These are phyloP conservation scores for Arthrobotrys sphaeroides DNA, from an alignment of 2,329 filamentous ascomycete genomes.

Conservation along the genomic window DNA sequence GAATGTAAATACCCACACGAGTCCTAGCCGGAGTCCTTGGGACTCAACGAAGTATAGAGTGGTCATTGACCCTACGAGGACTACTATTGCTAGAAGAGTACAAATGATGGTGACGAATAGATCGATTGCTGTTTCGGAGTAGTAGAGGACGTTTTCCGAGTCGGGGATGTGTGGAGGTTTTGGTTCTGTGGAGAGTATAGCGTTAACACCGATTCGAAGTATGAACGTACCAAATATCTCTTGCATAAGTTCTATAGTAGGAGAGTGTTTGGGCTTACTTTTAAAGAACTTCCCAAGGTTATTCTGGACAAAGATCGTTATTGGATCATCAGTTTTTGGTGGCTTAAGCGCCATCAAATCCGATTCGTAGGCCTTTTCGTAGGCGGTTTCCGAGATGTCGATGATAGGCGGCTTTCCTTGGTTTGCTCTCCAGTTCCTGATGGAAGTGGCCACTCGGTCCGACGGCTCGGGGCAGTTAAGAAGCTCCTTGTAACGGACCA, in stretches of 20 bases:
- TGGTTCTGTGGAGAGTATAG: constrained; percentile 3
- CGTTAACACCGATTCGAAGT: too few relatives aligned
- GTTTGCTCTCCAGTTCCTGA: constrained; percentile 46
- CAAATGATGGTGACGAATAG: constrained; percentile 54
- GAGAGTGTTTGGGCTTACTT: constrained; percentile 6
- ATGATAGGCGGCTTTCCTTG: constrained; percentile 42
- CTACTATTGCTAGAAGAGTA: constrained; percentile 53
- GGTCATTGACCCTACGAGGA: constrained; percentile 55
- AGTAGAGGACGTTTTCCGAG: constrained; percentile 48
- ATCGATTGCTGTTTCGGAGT: constrained; percentile 49
- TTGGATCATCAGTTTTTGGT: constrained; percentile 41
- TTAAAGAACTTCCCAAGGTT: constrained; percentile 48
- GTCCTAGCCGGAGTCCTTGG: constrained; percentile 51
- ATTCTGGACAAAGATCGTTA: constrained; percentile 43
- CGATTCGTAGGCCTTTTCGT: constrained; percentile 31
- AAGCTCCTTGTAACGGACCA: constrained; percentile 36
- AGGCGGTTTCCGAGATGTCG: constrained; percentile 46
- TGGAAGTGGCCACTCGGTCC: constrained; percentile 26
- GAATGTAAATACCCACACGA: constrained; percentile 58
- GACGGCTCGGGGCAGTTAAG: constrained; percentile 39
- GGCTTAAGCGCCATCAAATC: constrained; percentile 46
- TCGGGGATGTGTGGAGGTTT: constrained; percentile 40
- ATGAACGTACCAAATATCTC: too few relatives aligned
- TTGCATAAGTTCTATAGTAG: neutral
- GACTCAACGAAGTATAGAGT: constrained; percentile 54